Percentiles rank a stretch among this genome's conserved stretches.
phyloP scores from a whole-genome alignment of 495 filamentous ascomycete species.

The Neurospora tetrasperma region DNA sequence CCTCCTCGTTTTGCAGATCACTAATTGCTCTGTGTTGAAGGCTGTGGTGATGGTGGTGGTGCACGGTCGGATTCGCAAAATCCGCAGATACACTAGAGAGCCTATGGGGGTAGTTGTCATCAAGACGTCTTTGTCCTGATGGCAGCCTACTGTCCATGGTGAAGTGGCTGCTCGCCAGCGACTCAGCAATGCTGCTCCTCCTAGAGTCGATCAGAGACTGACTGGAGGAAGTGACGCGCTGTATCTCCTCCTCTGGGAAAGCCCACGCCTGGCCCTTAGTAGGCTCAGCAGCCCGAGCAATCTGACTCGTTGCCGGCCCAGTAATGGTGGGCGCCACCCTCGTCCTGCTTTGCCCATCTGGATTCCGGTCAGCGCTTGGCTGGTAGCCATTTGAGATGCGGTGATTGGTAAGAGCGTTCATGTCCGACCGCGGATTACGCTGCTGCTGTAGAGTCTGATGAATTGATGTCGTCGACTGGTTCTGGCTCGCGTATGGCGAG shows the following conservation, averaged over 20 bases:
- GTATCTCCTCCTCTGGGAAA: conserved; percentile 66
- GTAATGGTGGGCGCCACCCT: conserved; percentile 66
- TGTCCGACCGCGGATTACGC: conserved; percentile 35
- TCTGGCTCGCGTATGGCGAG: conserved; percentile 64
- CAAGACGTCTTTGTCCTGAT: conserved; percentile 56
- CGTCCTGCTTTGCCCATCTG: conserved; percentile 38
- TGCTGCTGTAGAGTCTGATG: conserved; percentile 42
- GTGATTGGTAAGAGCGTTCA: conserved; percentile 36
- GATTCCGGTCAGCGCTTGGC: conserved; percentile 43
- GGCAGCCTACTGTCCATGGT: conserved; percentile 58
- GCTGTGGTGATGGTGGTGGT: conserved; percentile 73
- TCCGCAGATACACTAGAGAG: conserved; percentile 22
- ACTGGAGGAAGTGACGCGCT: conserved; percentile 33
- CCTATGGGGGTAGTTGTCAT: conserved; percentile 38
- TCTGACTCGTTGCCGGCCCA: conserved; percentile 63
- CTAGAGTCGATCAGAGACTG: conserved; percentile 54
- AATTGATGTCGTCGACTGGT: conserved; percentile 68
- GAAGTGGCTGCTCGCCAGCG: conserved; percentile 61
- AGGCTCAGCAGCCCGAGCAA: conserved; percentile 70
- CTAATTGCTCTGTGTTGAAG: conserved; percentile 65
- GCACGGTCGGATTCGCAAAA: conserved; percentile 34
- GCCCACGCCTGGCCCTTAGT: conserved; percentile 76
- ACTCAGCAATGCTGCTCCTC: conserved; percentile 63
- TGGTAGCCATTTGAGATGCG: conserved; percentile 57
- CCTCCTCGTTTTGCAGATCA: conserved; percentile 52